Base-by-base conservation (phyloP, 345 rosid genomes). In the Lepidium didymum region DNA sequence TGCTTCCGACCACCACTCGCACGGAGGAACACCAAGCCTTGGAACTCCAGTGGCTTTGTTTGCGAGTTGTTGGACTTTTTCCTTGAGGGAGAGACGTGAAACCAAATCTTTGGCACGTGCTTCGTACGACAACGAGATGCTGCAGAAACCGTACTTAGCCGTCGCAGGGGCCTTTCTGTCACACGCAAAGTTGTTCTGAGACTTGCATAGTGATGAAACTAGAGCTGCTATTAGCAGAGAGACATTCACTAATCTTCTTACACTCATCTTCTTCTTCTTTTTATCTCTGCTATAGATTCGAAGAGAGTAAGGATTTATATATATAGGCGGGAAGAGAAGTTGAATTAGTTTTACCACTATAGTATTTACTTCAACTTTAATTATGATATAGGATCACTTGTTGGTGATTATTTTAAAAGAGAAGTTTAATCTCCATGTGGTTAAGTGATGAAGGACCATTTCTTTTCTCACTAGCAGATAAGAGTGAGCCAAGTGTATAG, bases 1-100 rank as follows among this genome's bases (percentile, higher is more conserved):
- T 1, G 95, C 95, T 80, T 86, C 95, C 0, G 83, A 73, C 91
- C 95, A 88, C 95, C 95, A 88, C 67, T 84, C 68, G 54, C 86
- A 88, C 4, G 75, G 77, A 0, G 89, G 85, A 41, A 88, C 77
- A 18, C 91, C 86, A 9, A 88, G 82, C 61, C 86, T 58, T 37
- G 84, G 67, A 40, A 83, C 73, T 34, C 83, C 83, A 0, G 78
- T 53, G 45, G 95, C 84, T 4, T 16, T 34, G 79, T 81, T 76
- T 8, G 71, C 89, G n/a, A 86, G 58, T 27, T 84, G 89, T 25
- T 74, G 76, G 56, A 79, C 88, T 75, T 87, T 87, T 63, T 87
- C 92, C 50, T 62, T 65, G 33, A 85, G 85, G 0, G 81, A 79
- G 42, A 85, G 68, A 38, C 82, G 81, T 4, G 83, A 69, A 51